These are phyloP conservation scores for Dothiorella sarmentorum DNA, from an alignment of 2,329 filamentous ascomycete species.

Conservation along the genomic window DNA sequence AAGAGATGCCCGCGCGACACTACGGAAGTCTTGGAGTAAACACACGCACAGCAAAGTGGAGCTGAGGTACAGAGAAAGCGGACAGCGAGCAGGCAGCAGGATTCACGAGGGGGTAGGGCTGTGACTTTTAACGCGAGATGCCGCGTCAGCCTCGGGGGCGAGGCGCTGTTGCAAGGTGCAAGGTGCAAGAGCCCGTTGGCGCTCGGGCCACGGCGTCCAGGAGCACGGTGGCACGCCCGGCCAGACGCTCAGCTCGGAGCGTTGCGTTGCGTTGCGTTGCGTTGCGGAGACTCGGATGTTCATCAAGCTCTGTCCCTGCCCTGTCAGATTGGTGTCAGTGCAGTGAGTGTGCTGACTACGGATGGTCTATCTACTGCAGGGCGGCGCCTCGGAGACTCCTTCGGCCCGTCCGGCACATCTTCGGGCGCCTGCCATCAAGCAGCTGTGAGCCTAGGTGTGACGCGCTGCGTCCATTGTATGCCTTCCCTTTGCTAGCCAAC, in stretches of 20 bases:
- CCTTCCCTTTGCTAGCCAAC: background rate
- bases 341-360: no score
- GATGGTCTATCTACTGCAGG: no score
- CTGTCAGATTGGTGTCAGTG: background rate
- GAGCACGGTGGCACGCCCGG: background rate
- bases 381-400: background rate
- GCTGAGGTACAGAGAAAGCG: conserved; percentile 9
- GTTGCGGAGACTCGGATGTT: background rate
- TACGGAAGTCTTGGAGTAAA: background rate
- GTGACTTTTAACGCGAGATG: conserved; percentile 16
- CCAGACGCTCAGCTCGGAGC: background rate
- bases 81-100: conserved; percentile 16
- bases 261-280: background rate
- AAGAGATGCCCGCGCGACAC: background rate
- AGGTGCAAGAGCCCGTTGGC: conserved; percentile 1
- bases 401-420: background rate
- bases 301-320: background rate
- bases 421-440: background rate
- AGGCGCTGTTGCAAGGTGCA: conserved; percentile 15
- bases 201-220: background rate
- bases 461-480: background rate
- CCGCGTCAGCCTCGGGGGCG: conserved; percentile 16
- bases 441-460: conserved; percentile 1
- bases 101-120: conserved; percentile 18
- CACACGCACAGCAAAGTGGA: conserved; percentile 12